These are phyloP conservation scores for Lanmaoa pseudosensibilis DNA, from an alignment of 768 basidiomycete species.

Conservation along the genomic window DNA sequence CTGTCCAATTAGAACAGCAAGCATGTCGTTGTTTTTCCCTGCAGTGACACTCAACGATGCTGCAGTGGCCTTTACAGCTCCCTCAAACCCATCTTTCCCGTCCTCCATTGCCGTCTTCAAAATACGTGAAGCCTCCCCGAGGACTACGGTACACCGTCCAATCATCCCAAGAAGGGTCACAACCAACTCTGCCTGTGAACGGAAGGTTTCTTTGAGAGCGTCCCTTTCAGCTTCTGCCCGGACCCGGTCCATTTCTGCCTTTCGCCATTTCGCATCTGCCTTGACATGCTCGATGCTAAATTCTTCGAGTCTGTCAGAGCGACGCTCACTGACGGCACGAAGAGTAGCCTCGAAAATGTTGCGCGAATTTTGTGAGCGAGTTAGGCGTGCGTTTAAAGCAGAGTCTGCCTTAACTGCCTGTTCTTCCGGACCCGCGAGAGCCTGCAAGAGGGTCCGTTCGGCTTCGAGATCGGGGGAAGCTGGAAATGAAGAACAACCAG, in stretches of 20 bases:
- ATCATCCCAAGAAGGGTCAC: constrained; percentile 79
- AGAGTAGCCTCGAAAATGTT: constrained; percentile 86
- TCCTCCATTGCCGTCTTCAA: constrained; percentile 41
- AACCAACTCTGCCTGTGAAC: constrained; percentile 63
- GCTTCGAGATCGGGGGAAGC: constrained; percentile 64
- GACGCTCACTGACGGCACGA: constrained; percentile 78
- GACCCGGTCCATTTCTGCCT: constrained; percentile 67
- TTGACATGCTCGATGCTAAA: constrained; percentile 66
- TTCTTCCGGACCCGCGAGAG: constrained; percentile 72
- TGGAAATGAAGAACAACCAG: constrained; percentile 33
- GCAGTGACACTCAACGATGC: constrained; percentile 52
- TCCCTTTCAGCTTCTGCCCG: constrained; percentile 67
- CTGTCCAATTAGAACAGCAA: constrained; percentile 66
- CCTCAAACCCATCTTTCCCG: constrained; percentile 37
- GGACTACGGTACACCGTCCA: constrained; percentile 71
- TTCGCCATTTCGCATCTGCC: constrained; percentile 62
- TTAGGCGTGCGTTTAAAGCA: constrained; percentile 53
- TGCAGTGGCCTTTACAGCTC: constrained; percentile 49
- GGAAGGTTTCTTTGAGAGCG: constrained; percentile 59
- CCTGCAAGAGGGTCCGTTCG: constrained; percentile 66
- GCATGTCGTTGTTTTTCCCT: constrained; percentile 68
- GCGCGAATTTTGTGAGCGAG: constrained; percentile 69
- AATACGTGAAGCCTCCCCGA: constrained; percentile 56
- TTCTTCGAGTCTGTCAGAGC: constrained; percentile 77
- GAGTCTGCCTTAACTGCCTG: constrained; percentile 60